These are phyloP conservation scores for Metarhizium humberi DNA, from an alignment of 2,329 filamentous ascomycete species.

Conservation along the genomic window DNA sequence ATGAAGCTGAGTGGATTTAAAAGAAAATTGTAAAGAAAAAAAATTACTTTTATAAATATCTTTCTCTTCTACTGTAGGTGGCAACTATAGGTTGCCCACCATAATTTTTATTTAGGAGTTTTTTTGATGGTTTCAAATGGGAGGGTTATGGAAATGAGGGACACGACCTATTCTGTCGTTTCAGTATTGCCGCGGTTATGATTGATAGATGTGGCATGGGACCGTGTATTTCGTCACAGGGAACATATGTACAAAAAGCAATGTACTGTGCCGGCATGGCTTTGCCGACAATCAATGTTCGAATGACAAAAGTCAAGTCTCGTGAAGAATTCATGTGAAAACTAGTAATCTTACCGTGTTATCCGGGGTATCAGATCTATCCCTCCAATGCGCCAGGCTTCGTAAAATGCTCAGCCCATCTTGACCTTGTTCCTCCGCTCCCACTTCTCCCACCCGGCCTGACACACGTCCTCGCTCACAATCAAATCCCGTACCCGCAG, in stretches of 20 bases:
- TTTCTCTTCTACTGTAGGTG: neutral
- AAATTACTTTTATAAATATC: slow-evolving; percentile 2
- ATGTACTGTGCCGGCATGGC: neutral
- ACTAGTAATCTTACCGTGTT: too few species aligned
- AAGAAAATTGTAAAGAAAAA: neutral
- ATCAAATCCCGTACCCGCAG: slow-evolving; percentile 76
- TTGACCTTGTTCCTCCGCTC: slow-evolving; percentile 40
- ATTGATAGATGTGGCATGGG: neutral
- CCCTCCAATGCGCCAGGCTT: neutral
- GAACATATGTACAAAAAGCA: neutral
- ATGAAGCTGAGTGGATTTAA: slow-evolving; percentile 11
- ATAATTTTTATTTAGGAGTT: too few species aligned
- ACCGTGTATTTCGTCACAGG: neutral
- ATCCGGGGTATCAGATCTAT: neutral
- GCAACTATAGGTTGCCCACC: too few species aligned
- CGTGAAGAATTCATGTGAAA: too few species aligned
- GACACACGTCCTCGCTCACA: slow-evolving; percentile 77
- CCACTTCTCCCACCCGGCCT: slow-evolving; percentile 93
- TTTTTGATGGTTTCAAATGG: too few species aligned
- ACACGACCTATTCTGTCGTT: too few species aligned
- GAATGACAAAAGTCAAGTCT: neutral
- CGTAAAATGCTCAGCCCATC: neutral
- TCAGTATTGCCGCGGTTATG: neutral
- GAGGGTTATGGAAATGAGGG: too few species aligned
- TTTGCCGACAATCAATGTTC: neutral